A percentile compares a stretch with the other conserved stretches of the same genome.
phyloP scores from a whole-genome alignment of 1,139 yeast species.

The Magnusiomyces fungicola region DNA sequence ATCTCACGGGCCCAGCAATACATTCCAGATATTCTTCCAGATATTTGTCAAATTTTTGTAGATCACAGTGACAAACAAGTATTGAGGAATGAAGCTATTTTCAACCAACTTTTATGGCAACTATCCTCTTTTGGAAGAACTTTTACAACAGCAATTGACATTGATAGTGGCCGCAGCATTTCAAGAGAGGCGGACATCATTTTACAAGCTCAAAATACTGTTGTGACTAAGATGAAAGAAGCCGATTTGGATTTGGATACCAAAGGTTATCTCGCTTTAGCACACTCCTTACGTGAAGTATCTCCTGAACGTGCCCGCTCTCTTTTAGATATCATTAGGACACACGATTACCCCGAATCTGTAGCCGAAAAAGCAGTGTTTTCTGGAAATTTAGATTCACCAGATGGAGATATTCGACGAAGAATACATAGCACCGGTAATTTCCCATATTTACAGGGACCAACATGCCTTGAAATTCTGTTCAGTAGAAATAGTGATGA shows the following conservation, averaged over 20 bases:
- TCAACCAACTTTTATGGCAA: slow-evolving; percentile 29
- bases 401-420: neutral
- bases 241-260: slow-evolving; percentile 22
- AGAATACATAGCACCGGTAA: slow-evolving; percentile 16
- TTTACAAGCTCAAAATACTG: slow-evolving; percentile 23
- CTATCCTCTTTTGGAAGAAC: slow-evolving; percentile 25
- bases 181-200: slow-evolving; percentile 20
- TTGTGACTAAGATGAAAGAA: slow-evolving; percentile 22
- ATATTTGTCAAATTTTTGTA: slow-evolving; percentile 23
- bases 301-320: slow-evolving; percentile 19
- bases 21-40: slow-evolving; percentile 26
- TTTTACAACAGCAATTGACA: no score
- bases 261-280: slow-evolving; percentile 29
- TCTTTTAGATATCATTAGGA: slow-evolving; percentile 19
- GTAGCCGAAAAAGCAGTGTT: slow-evolving; percentile 20
- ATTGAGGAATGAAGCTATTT: slow-evolving; percentile 13
- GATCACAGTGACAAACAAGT: slow-evolving; percentile 15
- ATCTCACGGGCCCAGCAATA: slow-evolving; percentile 20
- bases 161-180: no score
- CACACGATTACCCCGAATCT: slow-evolving; percentile 23
- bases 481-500: slow-evolving; percentile 8
- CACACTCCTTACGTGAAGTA: slow-evolving; percentile 20
- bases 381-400: neutral
- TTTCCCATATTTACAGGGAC: slow-evolving; percentile 23
- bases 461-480: slow-evolving; percentile 12